Base-by-base conservation (phyloP, 129 eudicot species). In the Centella asiatica region DNA sequence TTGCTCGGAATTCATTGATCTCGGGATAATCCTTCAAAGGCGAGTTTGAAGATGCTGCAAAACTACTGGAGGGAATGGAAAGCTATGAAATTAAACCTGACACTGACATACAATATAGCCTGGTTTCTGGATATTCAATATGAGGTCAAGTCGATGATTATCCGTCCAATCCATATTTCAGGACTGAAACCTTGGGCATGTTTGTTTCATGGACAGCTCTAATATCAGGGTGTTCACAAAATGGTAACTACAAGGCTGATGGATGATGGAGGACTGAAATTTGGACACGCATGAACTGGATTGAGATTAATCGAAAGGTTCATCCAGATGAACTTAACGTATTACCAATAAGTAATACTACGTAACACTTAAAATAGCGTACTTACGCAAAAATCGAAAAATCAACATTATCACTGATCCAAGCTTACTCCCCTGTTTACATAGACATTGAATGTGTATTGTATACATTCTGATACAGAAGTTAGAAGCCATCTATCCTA, bases 21-120 rank as follows among this genome's bases (percentile, higher is more conserved):
- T 66, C 78, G 2, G 87, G 83, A 39, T 77, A 81, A 68, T 68
- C 77, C 33, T 74, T 31, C 40, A 70, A 63, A 56, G 87, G 87
- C 5, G 37, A 26, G 10, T 70, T 68, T 31, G 76, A 71, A 12
- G 80, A 74, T 48, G 77, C 76, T 49, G 7, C 37, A 0, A 28
- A 36, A 20, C 57, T 77, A 19, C 64, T 78, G 39, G 25, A 74
- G 56, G 72, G 46, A 39, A 81, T 81, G 87, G 47, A 65, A 51
- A 36, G 25, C 19, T 75, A 66, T 60, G 87, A 76, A 51, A 63
- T 74, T 19, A 74, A 44, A 53, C 76, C 83, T 32, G 83, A 81
- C 74, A 19, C 74, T 51, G 80, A 74, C 64, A 81, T 83, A 17
- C 74, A 76, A 72, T 77, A 74, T 34, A 48, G 73, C 32, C 66